phyloP scores from a whole-genome alignment of 169 alveolate genomes.

The Eimeria sp. region DNA sequence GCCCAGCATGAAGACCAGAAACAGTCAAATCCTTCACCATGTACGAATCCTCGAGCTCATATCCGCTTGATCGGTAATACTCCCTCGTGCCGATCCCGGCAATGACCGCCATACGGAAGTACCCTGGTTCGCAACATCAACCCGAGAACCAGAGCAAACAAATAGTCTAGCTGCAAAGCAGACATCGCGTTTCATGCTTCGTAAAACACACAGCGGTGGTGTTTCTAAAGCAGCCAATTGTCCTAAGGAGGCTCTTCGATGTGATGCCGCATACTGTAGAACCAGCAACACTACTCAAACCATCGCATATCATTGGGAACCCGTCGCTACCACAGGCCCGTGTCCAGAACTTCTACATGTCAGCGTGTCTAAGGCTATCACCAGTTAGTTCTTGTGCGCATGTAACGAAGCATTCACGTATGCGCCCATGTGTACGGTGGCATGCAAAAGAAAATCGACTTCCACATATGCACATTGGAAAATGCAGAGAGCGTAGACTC shows the following conservation, averaged over 20 bases:
- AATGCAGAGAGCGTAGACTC: not conserved
- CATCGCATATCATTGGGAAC: no score
- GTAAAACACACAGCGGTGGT: not conserved
- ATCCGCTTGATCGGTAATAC: slow-evolving; percentile 98
- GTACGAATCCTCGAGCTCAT: slow-evolving; percentile 84
- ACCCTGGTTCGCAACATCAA: slow-evolving; percentile 52
- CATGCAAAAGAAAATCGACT: not conserved
- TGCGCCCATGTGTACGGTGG: not conserved
- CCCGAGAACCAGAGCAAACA: not conserved
- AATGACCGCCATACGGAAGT: slow-evolving; percentile 96
- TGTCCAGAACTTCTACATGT: not conserved
- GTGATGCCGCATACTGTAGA: not conserved
- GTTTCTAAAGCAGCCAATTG: not conserved
- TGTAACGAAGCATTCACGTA: not conserved
- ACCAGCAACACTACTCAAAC: not conserved
- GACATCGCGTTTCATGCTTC: not conserved
- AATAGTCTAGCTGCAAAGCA: not conserved
- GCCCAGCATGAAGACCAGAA: slow-evolving; percentile 59
- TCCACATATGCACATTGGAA: not conserved
- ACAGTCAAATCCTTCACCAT: slow-evolving; percentile 75
- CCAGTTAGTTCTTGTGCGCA: not conserved
- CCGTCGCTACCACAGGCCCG: not conserved
- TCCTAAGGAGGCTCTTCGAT: not conserved
- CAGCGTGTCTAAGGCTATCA: not conserved
- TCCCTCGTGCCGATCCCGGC: slow-evolving; percentile 99